Evolutionary conservation across 768 basidiomycete species (phyloP).

Genomic region (Suillus cothurnatus): DNA sequence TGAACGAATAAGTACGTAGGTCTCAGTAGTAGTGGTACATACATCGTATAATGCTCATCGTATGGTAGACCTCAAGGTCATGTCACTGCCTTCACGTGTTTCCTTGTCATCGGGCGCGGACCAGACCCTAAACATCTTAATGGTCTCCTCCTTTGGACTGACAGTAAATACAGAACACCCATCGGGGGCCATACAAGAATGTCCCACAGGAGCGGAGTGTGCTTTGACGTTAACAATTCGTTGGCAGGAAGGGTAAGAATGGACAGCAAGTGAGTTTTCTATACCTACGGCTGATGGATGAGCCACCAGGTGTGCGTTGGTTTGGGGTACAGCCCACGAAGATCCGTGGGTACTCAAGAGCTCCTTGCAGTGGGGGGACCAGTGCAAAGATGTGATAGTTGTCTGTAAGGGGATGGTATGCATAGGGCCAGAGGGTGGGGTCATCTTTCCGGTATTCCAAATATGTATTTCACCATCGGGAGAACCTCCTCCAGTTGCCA

Average conservation of each 20-base stretch:
- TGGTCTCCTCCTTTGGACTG: slow-evolving; percentile 63
- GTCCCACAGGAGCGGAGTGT: slow-evolving; percentile 55
- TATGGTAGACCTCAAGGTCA: slow-evolving; percentile 27
- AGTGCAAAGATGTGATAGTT: slow-evolving; percentile 62
- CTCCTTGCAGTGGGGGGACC: slow-evolving; percentile 82
- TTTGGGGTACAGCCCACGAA: slow-evolving; percentile 29
- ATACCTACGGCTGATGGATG: slow-evolving; percentile 22
- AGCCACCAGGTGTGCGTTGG: slow-evolving; percentile 19
- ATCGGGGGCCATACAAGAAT: slow-evolving; percentile 64
- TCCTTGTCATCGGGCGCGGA: slow-evolving; percentile 22
- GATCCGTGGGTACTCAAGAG: slow-evolving; percentile 77
- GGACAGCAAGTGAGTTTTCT: slow-evolving; percentile 49
- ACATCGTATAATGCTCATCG: slow-evolving; percentile 20
- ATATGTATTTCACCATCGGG: slow-evolving; percentile 60
- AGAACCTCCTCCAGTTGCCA: slow-evolving; percentile 69
- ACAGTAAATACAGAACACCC: slow-evolving; percentile 67
- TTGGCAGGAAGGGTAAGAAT: slow-evolving; percentile 54
- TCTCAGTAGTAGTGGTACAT: slow-evolving; percentile 10
- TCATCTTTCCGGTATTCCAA: slow-evolving; percentile 45
- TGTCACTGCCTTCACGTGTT: slow-evolving; percentile 23
- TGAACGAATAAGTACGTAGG: slow-evolving; percentile 15
- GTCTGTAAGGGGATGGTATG: slow-evolving; percentile 46
- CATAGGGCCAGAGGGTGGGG: slow-evolving; percentile 49
- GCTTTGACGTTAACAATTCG: slow-evolving; percentile 57
- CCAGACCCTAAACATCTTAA: slow-evolving; percentile 79